Evolutionary conservation across 179 eudicot genomes (phyloP).

Genomic region (Vitellaria paradoxa): DNA sequence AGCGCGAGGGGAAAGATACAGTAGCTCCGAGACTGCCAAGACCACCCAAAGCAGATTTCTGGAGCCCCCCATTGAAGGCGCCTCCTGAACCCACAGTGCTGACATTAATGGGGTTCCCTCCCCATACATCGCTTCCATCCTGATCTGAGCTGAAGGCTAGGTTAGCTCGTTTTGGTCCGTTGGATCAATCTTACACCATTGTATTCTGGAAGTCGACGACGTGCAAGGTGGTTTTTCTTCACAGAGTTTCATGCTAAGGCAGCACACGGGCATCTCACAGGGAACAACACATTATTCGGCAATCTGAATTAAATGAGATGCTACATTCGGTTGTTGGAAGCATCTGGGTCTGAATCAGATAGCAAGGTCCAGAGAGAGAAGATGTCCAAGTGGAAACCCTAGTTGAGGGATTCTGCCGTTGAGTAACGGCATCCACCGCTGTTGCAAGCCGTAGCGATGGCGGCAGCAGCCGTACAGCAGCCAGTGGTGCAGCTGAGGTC

Average conservation of each 20-base stretch:
- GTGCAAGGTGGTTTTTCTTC: conserved; percentile 62
- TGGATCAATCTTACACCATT: conserved; percentile 61
- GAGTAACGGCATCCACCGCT: conserved; percentile 22
- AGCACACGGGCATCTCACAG: conserved; percentile 48
- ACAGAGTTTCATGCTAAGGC: conserved; percentile 55
- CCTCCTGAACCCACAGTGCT: conserved; percentile 61
- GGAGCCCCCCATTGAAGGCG: conserved; percentile 31
- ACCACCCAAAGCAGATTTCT: conserved; percentile 30
- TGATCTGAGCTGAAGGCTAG: conserved; percentile 72
- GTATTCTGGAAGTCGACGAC: conserved; percentile 65
- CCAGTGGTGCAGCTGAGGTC: conserved; percentile 55
- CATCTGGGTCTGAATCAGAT: conserved; percentile 41
- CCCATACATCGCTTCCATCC: conserved; percentile 68
- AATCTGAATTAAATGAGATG: conserved; percentile 49
- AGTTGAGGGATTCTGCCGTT: conserved; percentile 22
- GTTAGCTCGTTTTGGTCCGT: conserved; percentile 83
- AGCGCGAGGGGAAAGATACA: conserved; percentile 38
- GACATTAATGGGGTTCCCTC: conserved; percentile 64
- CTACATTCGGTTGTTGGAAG: conserved; percentile 31
- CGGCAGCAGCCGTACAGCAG: conserved; percentile 11
- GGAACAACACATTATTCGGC: conserved; percentile 47
- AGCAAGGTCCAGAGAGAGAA: conserved; percentile 34
- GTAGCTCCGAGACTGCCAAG: conserved; percentile 26
- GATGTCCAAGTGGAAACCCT: conserved; percentile 28
- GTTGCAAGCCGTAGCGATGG: background rate